phyloP scores from a whole-genome alignment of 768 basidiomycete species.

The Amanita polypyramis region DNA sequence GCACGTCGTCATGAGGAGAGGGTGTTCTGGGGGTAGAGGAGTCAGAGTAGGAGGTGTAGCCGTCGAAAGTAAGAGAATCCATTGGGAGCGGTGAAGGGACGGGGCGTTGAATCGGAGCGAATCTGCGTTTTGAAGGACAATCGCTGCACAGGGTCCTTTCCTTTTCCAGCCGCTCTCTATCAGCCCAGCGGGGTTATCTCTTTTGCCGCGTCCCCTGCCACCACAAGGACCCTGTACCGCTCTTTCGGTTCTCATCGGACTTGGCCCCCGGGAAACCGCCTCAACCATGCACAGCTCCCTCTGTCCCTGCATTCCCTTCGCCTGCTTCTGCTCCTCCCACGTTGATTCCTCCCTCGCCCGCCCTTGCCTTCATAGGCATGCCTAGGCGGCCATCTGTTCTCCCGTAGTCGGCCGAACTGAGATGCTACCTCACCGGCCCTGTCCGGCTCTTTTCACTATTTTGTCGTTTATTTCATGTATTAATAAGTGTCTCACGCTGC shows the following conservation, averaged over 20 bases:
- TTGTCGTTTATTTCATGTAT: neutral
- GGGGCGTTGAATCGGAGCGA: conserved; percentile 10
- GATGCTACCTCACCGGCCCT: neutral
- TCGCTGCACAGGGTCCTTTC: conserved; percentile 7
- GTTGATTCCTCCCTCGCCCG: neutral
- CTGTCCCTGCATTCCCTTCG: too few relatives aligned
- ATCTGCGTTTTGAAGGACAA: conserved; percentile 9
- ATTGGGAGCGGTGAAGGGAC: conserved; percentile 16
- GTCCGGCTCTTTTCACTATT: neutral
- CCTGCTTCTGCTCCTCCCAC: conserved; percentile 4
- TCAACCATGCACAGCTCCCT: conserved; percentile 8
- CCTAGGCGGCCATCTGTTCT: neutral
- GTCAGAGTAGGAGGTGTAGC: conserved; percentile 57
- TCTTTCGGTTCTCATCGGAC: conserved; percentile 17
- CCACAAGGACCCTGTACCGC: conserved; percentile 17
- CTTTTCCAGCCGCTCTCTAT: conserved; percentile 3
- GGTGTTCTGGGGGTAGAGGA: conserved; percentile 66
- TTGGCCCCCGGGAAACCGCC: conserved; percentile 8
- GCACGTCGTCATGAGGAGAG: conserved; percentile 39
- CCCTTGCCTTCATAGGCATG: conserved; percentile 1
- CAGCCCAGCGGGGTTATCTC: conserved; percentile 15
- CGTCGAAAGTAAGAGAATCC: conserved; percentile 45
- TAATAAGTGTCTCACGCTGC: neutral
- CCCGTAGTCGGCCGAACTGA: neutral
- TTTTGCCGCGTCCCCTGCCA: conserved; percentile 12